Percentiles rank a stretch among this genome's conserved stretches.
phyloP scores from a whole-genome alignment of 768 basidiomycete species.

The Lentinula raphanica region DNA sequence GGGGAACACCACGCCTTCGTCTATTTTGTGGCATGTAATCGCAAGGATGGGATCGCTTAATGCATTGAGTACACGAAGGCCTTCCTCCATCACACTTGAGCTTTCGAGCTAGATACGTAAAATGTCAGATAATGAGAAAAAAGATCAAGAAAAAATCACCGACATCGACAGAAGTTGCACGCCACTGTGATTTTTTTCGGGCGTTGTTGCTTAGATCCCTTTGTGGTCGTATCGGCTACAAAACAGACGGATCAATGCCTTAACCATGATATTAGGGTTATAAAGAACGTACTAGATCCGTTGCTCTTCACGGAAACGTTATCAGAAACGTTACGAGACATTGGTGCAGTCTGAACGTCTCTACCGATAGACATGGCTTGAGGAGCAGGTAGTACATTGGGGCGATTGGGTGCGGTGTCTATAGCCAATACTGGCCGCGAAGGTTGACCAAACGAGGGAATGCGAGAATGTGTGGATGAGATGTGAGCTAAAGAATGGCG shows the following conservation, averaged over 20 bases:
- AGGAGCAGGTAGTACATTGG: conserved; percentile 39
- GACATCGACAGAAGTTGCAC: conserved; percentile 89
- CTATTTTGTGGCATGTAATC: conserved; percentile 79
- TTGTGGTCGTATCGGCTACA: conserved; percentile 7
- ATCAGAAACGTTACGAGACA: conserved; percentile 39
- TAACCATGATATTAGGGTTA: neutral
- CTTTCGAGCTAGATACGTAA: conserved; percentile 60
- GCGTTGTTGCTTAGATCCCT: conserved; percentile 62
- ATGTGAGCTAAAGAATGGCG: conserved; percentile 40
- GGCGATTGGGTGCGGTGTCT: conserved; percentile 50
- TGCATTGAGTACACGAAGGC: conserved; percentile 77
- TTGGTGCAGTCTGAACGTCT: conserved; percentile 39
- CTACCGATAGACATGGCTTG: conserved; percentile 41
- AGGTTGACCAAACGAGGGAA: conserved; percentile 38
- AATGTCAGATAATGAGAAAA: conserved; percentile 7
- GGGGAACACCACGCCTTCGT: conserved; percentile 55
- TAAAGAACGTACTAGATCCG: conserved; percentile 30
- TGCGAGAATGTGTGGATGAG: conserved; percentile 30
- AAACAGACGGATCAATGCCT: conserved; percentile 12
- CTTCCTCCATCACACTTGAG: conserved; percentile 85
- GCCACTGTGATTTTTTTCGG: conserved; percentile 86
- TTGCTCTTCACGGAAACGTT: conserved; percentile 14
- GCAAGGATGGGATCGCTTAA: conserved; percentile 72
- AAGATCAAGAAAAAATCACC: conserved; percentile 24
- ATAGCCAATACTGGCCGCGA: conserved; percentile 58